Percentiles rank a stretch among this genome's conserved stretches.
phyloP scores from a whole-genome alignment of 768 basidiomycete species.

The Suillus discolor region DNA sequence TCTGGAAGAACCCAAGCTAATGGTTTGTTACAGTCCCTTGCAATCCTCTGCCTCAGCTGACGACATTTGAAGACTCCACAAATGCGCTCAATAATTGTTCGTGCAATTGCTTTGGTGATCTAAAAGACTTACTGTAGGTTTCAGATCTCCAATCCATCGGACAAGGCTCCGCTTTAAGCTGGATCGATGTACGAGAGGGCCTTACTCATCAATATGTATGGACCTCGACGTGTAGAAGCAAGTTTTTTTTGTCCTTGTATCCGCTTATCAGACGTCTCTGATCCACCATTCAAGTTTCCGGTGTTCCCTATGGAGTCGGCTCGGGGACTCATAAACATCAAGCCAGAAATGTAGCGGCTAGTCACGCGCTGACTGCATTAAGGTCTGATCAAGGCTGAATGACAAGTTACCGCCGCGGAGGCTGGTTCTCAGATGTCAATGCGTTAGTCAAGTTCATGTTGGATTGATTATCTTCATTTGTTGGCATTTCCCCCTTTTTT shows the following conservation, averaged over 20 bases:
- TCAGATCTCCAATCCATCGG: conserved; percentile 57
- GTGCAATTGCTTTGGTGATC: conserved; percentile 14
- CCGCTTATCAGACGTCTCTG: conserved; percentile 11
- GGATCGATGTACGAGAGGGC: conserved; percentile 51
- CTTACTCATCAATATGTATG: conserved; percentile 49
- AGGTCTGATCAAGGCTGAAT: conserved; percentile 22
- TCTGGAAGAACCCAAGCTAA: conserved; percentile 14
- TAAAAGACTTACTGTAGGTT: conserved; percentile 2
- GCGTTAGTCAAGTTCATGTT: background rate
- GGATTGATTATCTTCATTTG: background rate
- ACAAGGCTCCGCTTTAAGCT: conserved; percentile 49
- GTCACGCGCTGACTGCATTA: conserved; percentile 39
- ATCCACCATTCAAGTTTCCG: conserved; percentile 46
- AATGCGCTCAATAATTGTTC: conserved; percentile 46
- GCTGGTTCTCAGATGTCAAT: background rate
- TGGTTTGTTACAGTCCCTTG: background rate
- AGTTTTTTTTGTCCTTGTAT: conserved; percentile 18
- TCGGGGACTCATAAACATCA: conserved; percentile 52
- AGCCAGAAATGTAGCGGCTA: conserved; percentile 47
- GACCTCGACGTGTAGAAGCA: conserved; percentile 65
- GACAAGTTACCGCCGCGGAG: background rate
- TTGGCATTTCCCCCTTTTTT: background rate
- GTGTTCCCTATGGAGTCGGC: conserved; percentile 49
- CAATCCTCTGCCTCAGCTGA: background rate
- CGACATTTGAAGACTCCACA: conserved; percentile 24